Conservation (phyloP, 2,329 filamentous ascomycete genomes). For the Stachybotrys elegans region DNA sequence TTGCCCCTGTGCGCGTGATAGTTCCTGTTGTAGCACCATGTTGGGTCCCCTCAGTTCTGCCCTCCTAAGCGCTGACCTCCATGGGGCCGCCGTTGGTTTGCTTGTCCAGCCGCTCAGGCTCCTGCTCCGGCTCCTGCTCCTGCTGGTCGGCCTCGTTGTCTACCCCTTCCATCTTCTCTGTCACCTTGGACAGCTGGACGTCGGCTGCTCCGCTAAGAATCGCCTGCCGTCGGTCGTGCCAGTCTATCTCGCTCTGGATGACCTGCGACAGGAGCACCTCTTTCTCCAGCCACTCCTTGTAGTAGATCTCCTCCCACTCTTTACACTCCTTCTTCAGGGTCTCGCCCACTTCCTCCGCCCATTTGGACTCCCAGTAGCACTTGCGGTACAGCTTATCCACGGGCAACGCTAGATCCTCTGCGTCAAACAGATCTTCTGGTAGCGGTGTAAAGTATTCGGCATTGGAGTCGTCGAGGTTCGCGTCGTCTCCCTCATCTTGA, state of each 20-base stretch:
- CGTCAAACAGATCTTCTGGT: conserved; percentile 56
- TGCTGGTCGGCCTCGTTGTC: conserved; percentile 4
- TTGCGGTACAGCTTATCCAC: conserved; percentile 60
- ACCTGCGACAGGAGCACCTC: conserved; percentile 73
- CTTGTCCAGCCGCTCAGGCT: no score
- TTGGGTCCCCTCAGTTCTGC: no score
- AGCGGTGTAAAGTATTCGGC: conserved; percentile 54
- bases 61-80: no score
- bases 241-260: conserved; percentile 60
- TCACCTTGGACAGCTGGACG: conserved; percentile 32
- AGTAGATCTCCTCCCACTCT: conserved; percentile 59
- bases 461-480: conserved; percentile 51
- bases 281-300: conserved; percentile 73
- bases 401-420: conserved; percentile 57
- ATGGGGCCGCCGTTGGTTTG: no score
- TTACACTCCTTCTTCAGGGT: conserved; percentile 60
- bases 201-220: conserved; percentile 46
- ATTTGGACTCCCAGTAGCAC: conserved; percentile 65
- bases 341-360: conserved; percentile 65
- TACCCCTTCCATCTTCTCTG: conserved; percentile 22
- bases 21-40: no score
- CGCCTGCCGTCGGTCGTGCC: conserved; percentile 53
- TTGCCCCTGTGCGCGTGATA: no score
- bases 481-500: conserved; percentile 49
- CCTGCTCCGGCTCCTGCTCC: conserved; percentile 5